Evolutionary conservation across 2,329 filamentous ascomycete species (phyloP), one percentile per base, ranked within the genome.

Genomic region (Aspergillus piperis): DNA sequence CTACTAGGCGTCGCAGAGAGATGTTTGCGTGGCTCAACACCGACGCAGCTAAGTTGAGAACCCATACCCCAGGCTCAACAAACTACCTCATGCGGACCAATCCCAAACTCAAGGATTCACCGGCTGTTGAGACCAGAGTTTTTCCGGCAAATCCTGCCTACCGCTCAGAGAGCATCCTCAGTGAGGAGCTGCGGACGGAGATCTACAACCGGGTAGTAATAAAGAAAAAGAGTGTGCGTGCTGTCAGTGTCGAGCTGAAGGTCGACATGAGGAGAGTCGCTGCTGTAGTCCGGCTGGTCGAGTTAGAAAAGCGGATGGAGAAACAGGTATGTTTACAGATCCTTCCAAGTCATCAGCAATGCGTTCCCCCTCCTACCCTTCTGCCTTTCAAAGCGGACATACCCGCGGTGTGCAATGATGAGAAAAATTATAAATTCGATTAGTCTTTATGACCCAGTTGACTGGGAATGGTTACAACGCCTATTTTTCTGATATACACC

Each of bases 391-490:
- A n/a, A 47, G 19, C 32, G 17, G 32, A 50, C 13, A 17, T 32
- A 32, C 44, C 23, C 58, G n/a, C 19, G 23, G 27, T 70, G 27
- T 70, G 58, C 62, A 62, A 82, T 89, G 88, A 90, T 90, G 88
- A 91, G 84, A 82, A 80, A 86, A 84, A 81, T 36, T 85, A 86
- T 88, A 87, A 86, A 90, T 82, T 86, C 94, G 94, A 97, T 98
- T 96, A 97, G 94, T 98, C 94, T 96, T 96, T 84, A 97, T 96
- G 93, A 98, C 93, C 88, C 78, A 70, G 66, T 64, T 66, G 11
- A 58, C 68, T 67, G 72, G 72, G 72, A 87, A 75, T 97, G 79
- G 70, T 77, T 77, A 76, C 70, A 85, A 84, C 88, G 86, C 89
- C 86, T 68, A 66, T 62, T 67, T 39, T 47, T n/a, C 13, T 54